Conservation (phyloP, 2,329 filamentous ascomycete genomes). For the Malbranchea zuffiana region DNA sequence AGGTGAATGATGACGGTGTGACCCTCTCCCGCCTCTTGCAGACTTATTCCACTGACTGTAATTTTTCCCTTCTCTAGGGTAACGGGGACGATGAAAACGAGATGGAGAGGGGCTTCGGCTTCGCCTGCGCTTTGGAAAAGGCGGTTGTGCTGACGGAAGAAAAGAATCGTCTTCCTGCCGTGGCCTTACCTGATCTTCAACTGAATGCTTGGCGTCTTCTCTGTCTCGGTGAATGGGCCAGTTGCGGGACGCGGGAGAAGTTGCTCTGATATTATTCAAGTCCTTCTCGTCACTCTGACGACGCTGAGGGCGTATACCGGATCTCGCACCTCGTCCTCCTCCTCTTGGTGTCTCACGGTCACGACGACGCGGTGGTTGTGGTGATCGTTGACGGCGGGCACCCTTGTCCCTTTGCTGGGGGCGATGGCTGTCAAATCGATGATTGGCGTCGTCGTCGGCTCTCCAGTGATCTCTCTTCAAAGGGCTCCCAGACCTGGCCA, state of each 20-base stretch:
- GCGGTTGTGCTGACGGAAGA: conserved; percentile 13
- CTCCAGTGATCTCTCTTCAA: conserved; percentile 43
- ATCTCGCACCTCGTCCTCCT: conserved; percentile 22
- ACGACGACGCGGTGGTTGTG: conserved; percentile 25
- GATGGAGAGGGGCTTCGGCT: conserved; percentile 33
- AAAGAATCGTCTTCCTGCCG: conserved; percentile 22
- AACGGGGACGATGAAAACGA: conserved; percentile 21
- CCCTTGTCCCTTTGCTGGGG: conserved; percentile 16
- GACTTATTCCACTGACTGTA: conserved; percentile 30
- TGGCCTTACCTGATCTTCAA: conserved; percentile 16
- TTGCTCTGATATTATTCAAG: conserved; percentile 17
- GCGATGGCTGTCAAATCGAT: conserved; percentile 26
- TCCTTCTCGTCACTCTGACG: conserved; percentile 18
- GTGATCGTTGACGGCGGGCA: conserved; percentile 33
- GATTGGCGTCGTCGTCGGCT: conserved; percentile 32
- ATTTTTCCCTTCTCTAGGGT: conserved; percentile 22
- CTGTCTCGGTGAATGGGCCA: conserved; percentile 13
- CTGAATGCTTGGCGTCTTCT: conserved; percentile 17
- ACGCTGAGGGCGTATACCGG: conserved; percentile 20
- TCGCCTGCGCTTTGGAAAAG: conserved; percentile 29
- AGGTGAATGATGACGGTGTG: conserved; percentile 24
- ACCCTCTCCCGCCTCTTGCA: conserved; percentile 27
- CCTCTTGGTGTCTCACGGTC: conserved; percentile 23
- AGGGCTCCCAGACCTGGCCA: conserved; percentile 42
- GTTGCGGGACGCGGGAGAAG: conserved; percentile 14